Evolutionary conservation across 2,329 filamentous ascomycete genomes (phyloP).

Genomic region (Botrytis elliptica): DNA sequence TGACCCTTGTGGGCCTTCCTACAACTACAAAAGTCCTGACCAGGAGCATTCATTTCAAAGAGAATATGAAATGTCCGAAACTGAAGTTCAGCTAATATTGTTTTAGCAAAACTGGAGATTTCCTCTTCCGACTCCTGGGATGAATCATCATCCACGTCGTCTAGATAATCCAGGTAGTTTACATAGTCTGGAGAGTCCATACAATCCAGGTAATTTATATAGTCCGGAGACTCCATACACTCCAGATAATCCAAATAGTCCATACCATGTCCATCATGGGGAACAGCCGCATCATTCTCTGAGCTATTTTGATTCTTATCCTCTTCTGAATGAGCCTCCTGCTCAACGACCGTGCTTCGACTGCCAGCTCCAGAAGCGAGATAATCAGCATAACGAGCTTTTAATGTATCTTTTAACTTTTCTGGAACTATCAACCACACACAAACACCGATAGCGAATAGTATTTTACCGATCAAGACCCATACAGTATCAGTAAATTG

Average conservation of each 20-base stretch:
- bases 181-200: too few species aligned
- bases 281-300: background rate
- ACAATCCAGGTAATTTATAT: too few species aligned
- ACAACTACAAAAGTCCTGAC: too few species aligned
- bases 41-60: too few species aligned
- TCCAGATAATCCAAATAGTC: background rate
- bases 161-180: too few species aligned
- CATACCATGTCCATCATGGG: accelerated
- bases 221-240: too few species aligned
- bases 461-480: background rate
- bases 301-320: accelerated
- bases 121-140: too few species aligned
- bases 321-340: background rate
- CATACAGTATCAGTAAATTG: accelerated
- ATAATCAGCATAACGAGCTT: background rate
- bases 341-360: background rate
- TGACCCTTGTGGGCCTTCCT: too few species aligned
- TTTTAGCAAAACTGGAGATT: too few species aligned
- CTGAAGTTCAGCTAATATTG: too few species aligned
- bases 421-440: background rate
- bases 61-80: too few species aligned
- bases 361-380: background rate
- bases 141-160: too few species aligned
- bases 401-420: background rate
- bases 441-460: background rate